These are phyloP conservation scores for Botrytis medusae DNA, from an alignment of 2,329 filamentous ascomycete species.

Conservation along the genomic window DNA sequence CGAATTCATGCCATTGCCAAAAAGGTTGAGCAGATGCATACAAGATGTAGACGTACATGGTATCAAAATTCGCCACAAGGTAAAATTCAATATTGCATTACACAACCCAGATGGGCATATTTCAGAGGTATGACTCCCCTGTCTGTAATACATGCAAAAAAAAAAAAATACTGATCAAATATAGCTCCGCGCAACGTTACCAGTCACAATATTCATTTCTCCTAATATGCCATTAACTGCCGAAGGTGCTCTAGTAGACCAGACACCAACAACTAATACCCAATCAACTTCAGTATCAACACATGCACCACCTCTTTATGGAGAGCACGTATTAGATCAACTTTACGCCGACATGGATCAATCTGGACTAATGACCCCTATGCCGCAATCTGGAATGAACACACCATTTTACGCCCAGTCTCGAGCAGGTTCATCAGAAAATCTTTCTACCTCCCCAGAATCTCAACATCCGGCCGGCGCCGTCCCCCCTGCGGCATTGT, in stretches of 20 bases:
- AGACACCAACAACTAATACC: slow-evolving; percentile 50
- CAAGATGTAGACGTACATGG: slow-evolving; percentile 87
- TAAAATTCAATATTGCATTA: slow-evolving; percentile 86
- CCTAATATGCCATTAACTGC: slow-evolving; percentile 88
- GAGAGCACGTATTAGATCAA: slow-evolving; percentile 84
- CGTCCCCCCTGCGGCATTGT: slow-evolving; percentile 56
- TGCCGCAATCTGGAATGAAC: slow-evolving; percentile 67
- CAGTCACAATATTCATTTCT: slow-evolving; percentile 92
- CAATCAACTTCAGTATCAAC: slow-evolving; percentile 53
- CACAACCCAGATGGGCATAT: slow-evolving; percentile 94
- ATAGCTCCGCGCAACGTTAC: slow-evolving; percentile 81
- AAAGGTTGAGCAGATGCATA: slow-evolving; percentile 76
- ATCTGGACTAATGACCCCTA: slow-evolving; percentile 77
- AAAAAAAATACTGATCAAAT: slow-evolving; percentile 27
- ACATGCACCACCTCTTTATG: slow-evolving; percentile 86
- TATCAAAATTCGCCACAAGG: slow-evolving; percentile 89
- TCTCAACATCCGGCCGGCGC: slow-evolving; percentile 46
- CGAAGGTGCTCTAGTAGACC: slow-evolving; percentile 73
- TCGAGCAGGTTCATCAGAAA: slow-evolving; percentile 76
- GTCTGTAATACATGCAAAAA: slow-evolving; percentile 19
- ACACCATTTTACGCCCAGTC: slow-evolving; percentile 76
- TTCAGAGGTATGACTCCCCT: slow-evolving; percentile 64
- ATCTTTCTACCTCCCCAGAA: slow-evolving; percentile 60
- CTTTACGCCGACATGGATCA: slow-evolving; percentile 86
- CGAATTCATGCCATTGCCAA: slow-evolving; percentile 70